Percentiles rank a stretch among this genome's conserved stretches.
phyloP scores from a whole-genome alignment of 768 basidiomycete genomes.

The Boletus sp. region DNA sequence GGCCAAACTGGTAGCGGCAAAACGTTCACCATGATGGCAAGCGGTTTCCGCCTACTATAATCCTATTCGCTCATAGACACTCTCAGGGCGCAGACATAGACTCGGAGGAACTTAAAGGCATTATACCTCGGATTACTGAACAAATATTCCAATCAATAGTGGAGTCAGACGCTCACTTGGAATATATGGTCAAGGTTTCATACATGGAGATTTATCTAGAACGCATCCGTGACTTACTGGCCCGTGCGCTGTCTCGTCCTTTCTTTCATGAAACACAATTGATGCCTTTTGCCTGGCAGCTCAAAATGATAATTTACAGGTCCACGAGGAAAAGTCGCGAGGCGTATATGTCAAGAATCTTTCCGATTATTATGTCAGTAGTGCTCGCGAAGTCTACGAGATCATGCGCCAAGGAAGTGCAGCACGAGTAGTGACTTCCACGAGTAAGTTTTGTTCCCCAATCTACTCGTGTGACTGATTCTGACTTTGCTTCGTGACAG shows the following conservation, averaged over 20 bases:
- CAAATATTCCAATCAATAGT: conserved; percentile 99
- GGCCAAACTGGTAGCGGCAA: conserved; percentile 98
- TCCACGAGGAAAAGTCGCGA: conserved; percentile 96
- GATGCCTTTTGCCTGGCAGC: conserved; percentile 43
- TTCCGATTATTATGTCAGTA: conserved; percentile 97
- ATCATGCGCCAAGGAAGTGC: conserved; percentile 97
- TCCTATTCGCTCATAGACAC: conserved; percentile 9
- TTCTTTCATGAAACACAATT: neutral
- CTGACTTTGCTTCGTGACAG: conserved; percentile 40
- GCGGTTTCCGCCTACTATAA: conserved; percentile 12
- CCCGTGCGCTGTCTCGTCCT: conserved; percentile 60
- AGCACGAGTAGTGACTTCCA: conserved; percentile 89
- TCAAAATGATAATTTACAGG: conserved; percentile 96
- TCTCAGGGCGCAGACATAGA: conserved; percentile 95
- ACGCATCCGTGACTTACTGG: conserved; percentile 89
- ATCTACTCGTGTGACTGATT: neutral
- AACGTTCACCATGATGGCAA: conserved; percentile 98
- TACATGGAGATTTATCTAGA: conserved; percentile 99
- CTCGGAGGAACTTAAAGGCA: conserved; percentile 87
- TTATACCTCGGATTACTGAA: conserved; percentile 97
- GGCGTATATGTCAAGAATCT: conserved; percentile 98
- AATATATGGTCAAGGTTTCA: conserved; percentile 98
- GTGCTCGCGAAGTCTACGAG: conserved; percentile 93
- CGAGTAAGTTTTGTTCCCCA: conserved; percentile 59
- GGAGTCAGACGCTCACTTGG: conserved; percentile 89